Evolutionary conservation across 257 asterid genomes (phyloP).

Genomic region (Gynochthodes officinalis): DNA sequence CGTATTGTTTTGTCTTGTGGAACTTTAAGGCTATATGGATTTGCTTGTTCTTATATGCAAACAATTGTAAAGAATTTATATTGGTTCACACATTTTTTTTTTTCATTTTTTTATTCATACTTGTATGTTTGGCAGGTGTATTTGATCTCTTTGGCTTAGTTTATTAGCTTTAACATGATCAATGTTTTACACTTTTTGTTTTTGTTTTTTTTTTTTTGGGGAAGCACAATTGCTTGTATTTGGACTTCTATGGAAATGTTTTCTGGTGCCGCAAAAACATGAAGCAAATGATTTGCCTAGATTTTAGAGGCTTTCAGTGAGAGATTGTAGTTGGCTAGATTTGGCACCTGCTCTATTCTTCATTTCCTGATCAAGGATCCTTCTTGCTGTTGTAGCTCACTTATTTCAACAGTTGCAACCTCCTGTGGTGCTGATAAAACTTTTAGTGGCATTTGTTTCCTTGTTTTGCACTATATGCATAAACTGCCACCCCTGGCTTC

Average conservation of each 20-base stretch:
- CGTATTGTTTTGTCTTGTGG: neutral
- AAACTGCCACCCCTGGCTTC: neutral
- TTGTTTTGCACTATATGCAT: neutral
- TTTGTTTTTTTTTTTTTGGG: neutral
- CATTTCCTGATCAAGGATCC: neutral
- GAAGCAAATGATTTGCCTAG: neutral
- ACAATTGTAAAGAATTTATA: neutral
- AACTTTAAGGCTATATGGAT: neutral
- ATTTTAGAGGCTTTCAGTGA: neutral
- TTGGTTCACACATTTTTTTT: neutral
- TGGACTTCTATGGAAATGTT: no score
- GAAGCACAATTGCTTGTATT: neutral
- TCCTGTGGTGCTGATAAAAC: neutral
- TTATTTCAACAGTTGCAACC: neutral
- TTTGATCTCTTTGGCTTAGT: neutral
- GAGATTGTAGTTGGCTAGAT: neutral
- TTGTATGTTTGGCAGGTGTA: neutral
- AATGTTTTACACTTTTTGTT: neutral
- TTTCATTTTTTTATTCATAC: neutral
- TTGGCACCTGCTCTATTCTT: neutral
- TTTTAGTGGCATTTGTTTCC: neutral
- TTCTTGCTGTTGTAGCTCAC: neutral
- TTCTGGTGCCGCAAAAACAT: neutral
- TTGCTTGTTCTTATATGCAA: neutral
- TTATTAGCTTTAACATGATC: neutral